These are phyloP conservation scores for Chrysosporium queenslandicum DNA, from an alignment of 2,329 filamentous ascomycete species.

Conservation along the genomic window DNA sequence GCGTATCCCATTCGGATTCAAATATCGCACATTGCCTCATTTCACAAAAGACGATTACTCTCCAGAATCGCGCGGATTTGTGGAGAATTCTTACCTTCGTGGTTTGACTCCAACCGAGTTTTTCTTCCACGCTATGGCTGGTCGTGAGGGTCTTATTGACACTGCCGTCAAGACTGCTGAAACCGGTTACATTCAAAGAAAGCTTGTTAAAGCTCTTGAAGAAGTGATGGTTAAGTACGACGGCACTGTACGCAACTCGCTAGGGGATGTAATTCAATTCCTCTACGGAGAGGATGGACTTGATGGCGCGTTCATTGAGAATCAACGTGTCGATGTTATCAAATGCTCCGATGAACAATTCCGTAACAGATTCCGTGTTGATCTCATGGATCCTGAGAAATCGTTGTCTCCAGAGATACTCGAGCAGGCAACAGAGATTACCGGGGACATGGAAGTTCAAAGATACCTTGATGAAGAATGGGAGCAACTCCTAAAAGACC, in stretches of 20 bases:
- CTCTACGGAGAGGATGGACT: conserved; percentile 95
- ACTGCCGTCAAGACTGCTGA: conserved; percentile 99
- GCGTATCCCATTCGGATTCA: conserved; percentile 98
- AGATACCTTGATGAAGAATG: conserved; percentile 79
- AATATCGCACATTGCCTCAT: conserved; percentile 91
- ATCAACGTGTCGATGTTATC: conserved; percentile 80
- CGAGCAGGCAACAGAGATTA: conserved; percentile 76
- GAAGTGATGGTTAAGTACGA: conserved; percentile 97
- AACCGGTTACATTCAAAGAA: conserved; percentile 97
- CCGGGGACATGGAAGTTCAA: conserved; percentile 80
- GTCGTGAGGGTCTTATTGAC: conserved; percentile 98
- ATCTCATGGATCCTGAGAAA: conserved; percentile 64
- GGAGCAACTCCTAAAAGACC: conserved; percentile 64
- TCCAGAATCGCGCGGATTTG: conserved; percentile 90
- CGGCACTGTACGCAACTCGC: conserved; percentile 89
- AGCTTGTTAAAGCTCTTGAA: conserved; percentile 94
- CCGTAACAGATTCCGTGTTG: conserved; percentile 69
- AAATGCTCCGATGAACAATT: conserved; percentile 69
- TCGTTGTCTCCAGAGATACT: conserved; percentile 60
- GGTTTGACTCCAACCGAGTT: conserved; percentile 92
- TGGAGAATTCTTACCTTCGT: conserved; percentile 96
- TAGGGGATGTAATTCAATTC: conserved; percentile 95
- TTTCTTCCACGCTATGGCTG: conserved; percentile 99
- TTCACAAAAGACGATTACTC: conserved; percentile 99
- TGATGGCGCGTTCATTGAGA: conserved; percentile 87